Percentiles rank a stretch among this genome's conserved stretches.
Evolutionary conservation across 768 basidiomycete species (phyloP).

Genomic region (Kwoniella sp.): DNA sequence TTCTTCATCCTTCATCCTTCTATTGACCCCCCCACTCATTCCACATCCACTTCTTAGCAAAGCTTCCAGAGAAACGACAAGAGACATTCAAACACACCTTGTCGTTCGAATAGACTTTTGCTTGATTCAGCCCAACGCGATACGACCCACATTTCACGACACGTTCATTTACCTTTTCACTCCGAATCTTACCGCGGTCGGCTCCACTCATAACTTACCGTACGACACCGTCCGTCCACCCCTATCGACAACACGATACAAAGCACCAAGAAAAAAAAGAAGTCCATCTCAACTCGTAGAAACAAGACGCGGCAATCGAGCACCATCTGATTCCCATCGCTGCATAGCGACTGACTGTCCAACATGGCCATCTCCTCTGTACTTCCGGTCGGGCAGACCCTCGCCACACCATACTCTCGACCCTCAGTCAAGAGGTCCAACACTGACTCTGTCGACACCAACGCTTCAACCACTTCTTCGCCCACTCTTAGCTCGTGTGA

Average conservation of each 20-base stretch:
- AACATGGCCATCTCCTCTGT: conserved; percentile 2
- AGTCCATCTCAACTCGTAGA: too few species aligned
- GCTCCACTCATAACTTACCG: too few species aligned
- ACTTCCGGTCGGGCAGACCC: neutral
- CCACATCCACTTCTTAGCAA: neutral
- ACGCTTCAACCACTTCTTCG: conserved; percentile 16
- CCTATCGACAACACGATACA: neutral
- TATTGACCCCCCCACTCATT: neutral
- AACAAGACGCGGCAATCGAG: too few species aligned
- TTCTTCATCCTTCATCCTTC: neutral
- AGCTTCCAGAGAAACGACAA: too few species aligned
- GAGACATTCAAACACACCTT: too few species aligned
- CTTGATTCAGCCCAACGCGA: neutral
- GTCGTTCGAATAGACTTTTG: neutral
- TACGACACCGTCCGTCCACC: neutral
- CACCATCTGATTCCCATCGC: neutral
- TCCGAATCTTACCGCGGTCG: neutral
- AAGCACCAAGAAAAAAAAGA: neutral
- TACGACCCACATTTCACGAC: neutral
- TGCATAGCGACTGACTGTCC: neutral
- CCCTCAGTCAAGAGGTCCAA: conserved; percentile 3
- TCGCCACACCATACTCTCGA: neutral
- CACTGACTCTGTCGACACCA: conserved; percentile 5
- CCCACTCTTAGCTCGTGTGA: conserved; percentile 20
- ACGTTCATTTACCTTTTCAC: neutral